Evolutionary conservation across 768 basidiomycete species (phyloP), one percentile per base, ranked within the genome.

Genomic region (Megacollybia marginata): DNA sequence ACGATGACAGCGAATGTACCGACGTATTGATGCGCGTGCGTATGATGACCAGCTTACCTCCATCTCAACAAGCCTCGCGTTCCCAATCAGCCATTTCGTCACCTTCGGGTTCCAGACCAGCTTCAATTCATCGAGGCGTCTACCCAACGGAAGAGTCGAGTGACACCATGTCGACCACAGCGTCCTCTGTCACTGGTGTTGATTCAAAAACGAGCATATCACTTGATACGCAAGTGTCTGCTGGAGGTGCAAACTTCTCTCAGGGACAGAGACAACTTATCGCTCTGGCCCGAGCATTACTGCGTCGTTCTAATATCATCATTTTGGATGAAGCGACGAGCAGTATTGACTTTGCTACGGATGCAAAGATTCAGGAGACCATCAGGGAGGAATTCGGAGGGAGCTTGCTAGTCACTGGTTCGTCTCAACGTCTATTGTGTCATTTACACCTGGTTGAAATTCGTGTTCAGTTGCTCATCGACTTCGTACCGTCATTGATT

Each of bases 181-280:
- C 74, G 33, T 71, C 76, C 4, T 50, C 73, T 0, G 60, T 62
- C 10, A 85, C 83, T 0, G 81, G 83, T 18, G 61, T 73, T 2
- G 85, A 87, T 18, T 48, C 58, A 31, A 85, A 78, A 59, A 73
- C 71, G 1, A 69, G 69, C 0, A 69, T 94, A 28, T 73, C 79
- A 1, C 72, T 95, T 4, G 81, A 88, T 16, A 88, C 85, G 0
- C 81, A 85, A 52, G 85, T 95, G 9, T 89, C 89, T 1, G 75
- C 88, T 1, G 92, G 92, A 0, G 92, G 92, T 0, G 74, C 81
- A 31, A 95, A 96, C 68, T 94, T 96, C 65, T 92, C 89, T 1
- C 89, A 92, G 52, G 93, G 94, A 9, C 92, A 96, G 61, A 65
- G 91, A 11, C 93, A 97, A 58, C 68, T 92, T 13, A 86, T 92